Evolutionary conservation across 192 early-diverging fungal genomes (phyloP), one percentile per base, ranked within the genome.

Genomic region (Phlyctochytrium arcticum): DNA sequence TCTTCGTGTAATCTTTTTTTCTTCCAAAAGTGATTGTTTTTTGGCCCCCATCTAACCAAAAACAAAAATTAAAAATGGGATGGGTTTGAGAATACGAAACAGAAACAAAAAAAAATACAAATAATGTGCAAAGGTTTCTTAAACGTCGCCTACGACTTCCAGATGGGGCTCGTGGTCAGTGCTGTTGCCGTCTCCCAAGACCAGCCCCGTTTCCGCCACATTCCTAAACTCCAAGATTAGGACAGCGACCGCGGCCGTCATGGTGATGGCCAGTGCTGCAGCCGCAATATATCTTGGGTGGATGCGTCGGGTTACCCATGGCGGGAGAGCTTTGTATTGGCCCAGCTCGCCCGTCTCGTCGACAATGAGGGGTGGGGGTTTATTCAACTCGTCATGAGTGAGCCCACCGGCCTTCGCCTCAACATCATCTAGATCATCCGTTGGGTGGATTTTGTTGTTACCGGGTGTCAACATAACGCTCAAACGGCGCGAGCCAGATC

Each of bases 191-290:
- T 44, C 39, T 12, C 2, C 21, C 39, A 44, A 2, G 21, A n/a
- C 39, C 21, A 44, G 21, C 21, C 50, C 50, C 23, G 3, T 10
- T 29, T 5, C 15, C 23, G 50, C 50, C 10, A 2, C 55, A 3
- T 31, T 34, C 35, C 39, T 64, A 62, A 87, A 69, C 60, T 84
- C 80, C 47, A 80, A 81, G 10, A 77, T 48, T 36, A 87, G 70
- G 32, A 84, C 75, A 26, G 70, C 74, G 6, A 78, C 36, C 51
- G 82, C 62, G 30, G 76, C 48, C 19, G 69, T 21, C 26, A 72
- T 66, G 36, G 73, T 67, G 7, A 80, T 27, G 19, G 30, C 32
- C 8, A 77, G 36, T 35, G 67, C 37, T 36, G 49, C 27, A 30
- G 60, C 65, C 48, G 77, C 70, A 48, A 75, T 56, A 32, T 42